A percentile compares a stretch with the other conserved stretches of the same genome.
phyloP scores from a whole-genome alignment of 75 land plant species.

The Isoetes taiwanensis region DNA sequence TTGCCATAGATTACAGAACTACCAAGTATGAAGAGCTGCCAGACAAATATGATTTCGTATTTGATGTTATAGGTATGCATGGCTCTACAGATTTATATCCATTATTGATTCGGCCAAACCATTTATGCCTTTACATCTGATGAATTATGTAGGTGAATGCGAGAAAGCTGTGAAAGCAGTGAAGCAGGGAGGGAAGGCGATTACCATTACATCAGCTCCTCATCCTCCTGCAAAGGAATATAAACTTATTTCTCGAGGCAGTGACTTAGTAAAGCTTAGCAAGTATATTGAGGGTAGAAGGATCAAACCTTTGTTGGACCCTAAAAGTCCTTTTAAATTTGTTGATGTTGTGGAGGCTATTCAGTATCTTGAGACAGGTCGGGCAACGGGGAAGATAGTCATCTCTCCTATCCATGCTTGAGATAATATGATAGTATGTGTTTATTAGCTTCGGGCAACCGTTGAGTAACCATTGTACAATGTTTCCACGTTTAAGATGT shows the following conservation, averaged over 20 bases:
- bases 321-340: slow-evolving; percentile 58
- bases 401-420: slow-evolving; percentile 77
- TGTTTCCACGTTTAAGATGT: no score
- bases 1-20: slow-evolving; percentile 69
- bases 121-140: no score
- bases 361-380: slow-evolving; percentile 53
- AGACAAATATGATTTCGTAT: slow-evolving; percentile 75
- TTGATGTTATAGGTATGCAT: slow-evolving; percentile 71
- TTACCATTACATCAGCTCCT: slow-evolving; percentile 44
- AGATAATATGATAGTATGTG: no score
- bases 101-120: no score
- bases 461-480: no score
- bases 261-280: slow-evolving; percentile 43
- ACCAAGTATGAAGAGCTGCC: slow-evolving; percentile 63
- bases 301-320: slow-evolving; percentile 63
- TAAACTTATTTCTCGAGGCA: slow-evolving; percentile 61
- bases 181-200: slow-evolving; percentile 73
- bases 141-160: slow-evolving; percentile 43
- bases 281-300: slow-evolving; percentile 63
- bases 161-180: slow-evolving; percentile 61
- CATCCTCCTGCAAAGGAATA: slow-evolving; percentile 61
- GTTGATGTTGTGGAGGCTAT: slow-evolving; percentile 52
- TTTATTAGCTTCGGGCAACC: no score
- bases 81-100: no score
- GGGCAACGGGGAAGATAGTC: slow-evolving; percentile 75